Evolutionary conservation across 179 eudicot genomes (phyloP).

Genomic region (Dionaea muscipula): DNA sequence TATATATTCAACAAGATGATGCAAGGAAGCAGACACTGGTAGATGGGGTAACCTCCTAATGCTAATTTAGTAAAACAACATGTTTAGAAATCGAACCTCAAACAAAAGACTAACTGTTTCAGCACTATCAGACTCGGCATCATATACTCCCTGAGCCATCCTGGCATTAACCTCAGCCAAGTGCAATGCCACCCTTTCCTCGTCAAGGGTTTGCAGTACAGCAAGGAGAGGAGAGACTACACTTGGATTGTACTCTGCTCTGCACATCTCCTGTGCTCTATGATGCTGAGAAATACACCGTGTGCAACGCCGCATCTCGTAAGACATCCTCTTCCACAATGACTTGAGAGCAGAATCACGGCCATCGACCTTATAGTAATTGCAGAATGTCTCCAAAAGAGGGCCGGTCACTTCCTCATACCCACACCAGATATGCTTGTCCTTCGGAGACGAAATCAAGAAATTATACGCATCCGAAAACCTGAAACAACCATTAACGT

Average conservation of each 20-base stretch:
- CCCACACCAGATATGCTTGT: conserved; percentile 77
- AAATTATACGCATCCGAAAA: conserved; percentile 80
- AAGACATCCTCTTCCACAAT: conserved; percentile 60
- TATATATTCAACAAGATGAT: too few species aligned
- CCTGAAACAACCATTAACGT: conserved; percentile 30
- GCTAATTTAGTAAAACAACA: too few species aligned
- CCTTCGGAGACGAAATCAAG: conserved; percentile 43
- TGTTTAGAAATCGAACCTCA: conserved; percentile 26
- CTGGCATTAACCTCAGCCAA: conserved; percentile 61
- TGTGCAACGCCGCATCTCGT: conserved; percentile 69
- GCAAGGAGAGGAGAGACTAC: conserved; percentile 67
- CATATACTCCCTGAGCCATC: conserved; percentile 42
- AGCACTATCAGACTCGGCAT: conserved; percentile 43
- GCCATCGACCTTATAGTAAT: conserved; percentile 53
- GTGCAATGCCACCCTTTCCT: conserved; percentile 66
- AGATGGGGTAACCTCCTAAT: too few species aligned
- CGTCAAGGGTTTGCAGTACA: conserved; percentile 64
- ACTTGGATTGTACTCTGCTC: conserved; percentile 55
- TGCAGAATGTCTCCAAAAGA: conserved; percentile 79
- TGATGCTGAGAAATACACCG: conserved; percentile 84
- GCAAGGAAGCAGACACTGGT: too few species aligned
- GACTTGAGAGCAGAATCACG: conserved; percentile 68
- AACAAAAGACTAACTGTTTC: conserved; percentile 80
- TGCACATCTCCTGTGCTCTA: conserved; percentile 76
- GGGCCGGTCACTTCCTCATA: conserved; percentile 80